Evolutionary conservation across 139 green algal species (phyloP).

Genomic region (Penium margaritaceum): DNA sequence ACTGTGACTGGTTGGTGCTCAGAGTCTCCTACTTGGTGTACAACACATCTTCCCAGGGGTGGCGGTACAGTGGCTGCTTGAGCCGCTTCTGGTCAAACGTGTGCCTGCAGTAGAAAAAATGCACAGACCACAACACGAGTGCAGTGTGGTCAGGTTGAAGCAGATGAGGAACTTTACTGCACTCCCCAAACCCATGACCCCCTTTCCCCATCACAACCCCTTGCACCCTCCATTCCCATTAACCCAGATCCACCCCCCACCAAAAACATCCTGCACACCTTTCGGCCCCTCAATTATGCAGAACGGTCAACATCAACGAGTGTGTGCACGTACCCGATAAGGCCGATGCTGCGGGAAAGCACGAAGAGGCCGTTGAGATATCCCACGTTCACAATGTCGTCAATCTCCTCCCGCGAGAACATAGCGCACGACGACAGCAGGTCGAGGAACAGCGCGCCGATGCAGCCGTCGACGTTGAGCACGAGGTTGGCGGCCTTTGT

Average conservation of each 20-base stretch:
- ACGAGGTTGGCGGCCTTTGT: slow-evolving; percentile 85
- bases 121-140: too few relatives aligned
- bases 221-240: too few relatives aligned
- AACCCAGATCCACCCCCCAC: too few relatives aligned
- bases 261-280: too few relatives aligned
- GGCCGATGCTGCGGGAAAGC: slow-evolving; percentile 78
- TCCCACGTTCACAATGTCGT: slow-evolving; percentile 71
- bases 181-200: too few relatives aligned
- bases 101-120: slow-evolving; percentile 63
- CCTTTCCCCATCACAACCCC: too few relatives aligned
- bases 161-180: too few relatives aligned
- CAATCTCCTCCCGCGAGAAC: slow-evolving; percentile 62
- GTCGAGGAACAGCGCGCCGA: slow-evolving; percentile 86
- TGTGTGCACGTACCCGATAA: slow-evolving; percentile 80
- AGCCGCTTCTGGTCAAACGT: slow-evolving; percentile 87
- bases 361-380: slow-evolving; percentile 94
- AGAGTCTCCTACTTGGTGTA: slow-evolving; percentile 50
- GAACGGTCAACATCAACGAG: too few relatives aligned
- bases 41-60: slow-evolving; percentile 60
- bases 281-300: too few relatives aligned
- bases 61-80: slow-evolving; percentile 80
- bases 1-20: too few relatives aligned
- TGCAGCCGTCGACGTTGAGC: slow-evolving; percentile 82
- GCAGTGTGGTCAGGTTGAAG: too few relatives aligned
- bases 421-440: slow-evolving; percentile 61